Conservation (phyloP, 2,329 filamentous ascomycete genomes). For the Elsinoe necatrix region DNA sequence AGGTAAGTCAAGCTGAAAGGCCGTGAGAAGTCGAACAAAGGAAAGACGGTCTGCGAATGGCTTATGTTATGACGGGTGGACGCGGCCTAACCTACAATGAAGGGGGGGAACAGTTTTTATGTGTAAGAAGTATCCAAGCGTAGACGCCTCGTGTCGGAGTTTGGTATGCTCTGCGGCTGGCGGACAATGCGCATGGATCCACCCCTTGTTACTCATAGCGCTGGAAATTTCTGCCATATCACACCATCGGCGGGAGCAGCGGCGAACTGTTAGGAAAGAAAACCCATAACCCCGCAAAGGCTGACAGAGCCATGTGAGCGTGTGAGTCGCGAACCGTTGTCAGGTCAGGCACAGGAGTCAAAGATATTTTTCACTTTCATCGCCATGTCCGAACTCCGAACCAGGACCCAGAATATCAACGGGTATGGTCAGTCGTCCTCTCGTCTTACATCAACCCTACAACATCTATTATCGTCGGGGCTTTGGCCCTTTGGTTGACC, state of each 20-base stretch:
- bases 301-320: slow-evolving; percentile 14
- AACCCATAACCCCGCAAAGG: slow-evolving; percentile 7
- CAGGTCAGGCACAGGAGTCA: not conserved
- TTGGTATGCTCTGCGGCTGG: not conserved
- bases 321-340: slow-evolving; percentile 12
- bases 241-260: slow-evolving; percentile 13
- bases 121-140: slow-evolving; percentile 7
- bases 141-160: slow-evolving; percentile 7
- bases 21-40: not conserved
- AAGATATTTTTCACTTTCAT: not conserved
- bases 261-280: slow-evolving; percentile 6
- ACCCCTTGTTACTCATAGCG: slow-evolving; percentile 7
- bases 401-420: slow-evolving; percentile 2
- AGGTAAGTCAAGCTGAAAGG: slow-evolving; percentile 1
- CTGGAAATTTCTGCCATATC: slow-evolving; percentile 4
- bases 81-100: not conserved
- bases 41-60: not conserved
- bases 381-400: slow-evolving; percentile 8
- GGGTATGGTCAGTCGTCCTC: slow-evolving; percentile 5
- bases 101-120: slow-evolving; percentile 10
- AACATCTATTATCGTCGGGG: not conserved
- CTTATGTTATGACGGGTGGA: slow-evolving; percentile 11
- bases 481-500: not conserved
- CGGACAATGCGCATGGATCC: not conserved
- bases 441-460: slow-evolving; percentile 6